Evolutionary conservation across 2,329 filamentous ascomycete genomes (phyloP).

Genomic region (Penicillium frequentans): DNA sequence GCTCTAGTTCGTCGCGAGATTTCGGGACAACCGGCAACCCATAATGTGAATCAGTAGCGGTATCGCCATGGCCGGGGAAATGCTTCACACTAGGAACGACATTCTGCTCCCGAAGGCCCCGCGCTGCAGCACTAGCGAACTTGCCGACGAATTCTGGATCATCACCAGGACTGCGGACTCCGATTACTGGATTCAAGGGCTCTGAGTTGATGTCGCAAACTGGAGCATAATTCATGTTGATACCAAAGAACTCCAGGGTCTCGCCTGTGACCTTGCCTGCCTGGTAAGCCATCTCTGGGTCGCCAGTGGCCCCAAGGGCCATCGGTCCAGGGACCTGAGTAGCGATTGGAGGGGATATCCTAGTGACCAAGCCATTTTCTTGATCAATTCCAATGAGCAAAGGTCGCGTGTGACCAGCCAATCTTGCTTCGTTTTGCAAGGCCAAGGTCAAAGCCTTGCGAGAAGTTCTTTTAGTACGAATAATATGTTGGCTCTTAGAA

Average conservation of each 20-base stretch:
- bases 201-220: conserved; percentile 48
- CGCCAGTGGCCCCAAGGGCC: conserved; percentile 45
- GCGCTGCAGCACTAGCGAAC: conserved; percentile 41
- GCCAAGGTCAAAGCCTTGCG: conserved; percentile 30
- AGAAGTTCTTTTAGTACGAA: not conserved
- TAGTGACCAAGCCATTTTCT: conserved; percentile 47
- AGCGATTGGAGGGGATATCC: conserved; percentile 42
- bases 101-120: conserved; percentile 39
- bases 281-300: conserved; percentile 34
- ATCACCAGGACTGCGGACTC: conserved; percentile 45
- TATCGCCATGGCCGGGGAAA: conserved; percentile 49
- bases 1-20: conserved; percentile 37
- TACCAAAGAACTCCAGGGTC: conserved; percentile 39
- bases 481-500: not conserved
- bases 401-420: conserved; percentile 40
- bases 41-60: conserved; percentile 46
- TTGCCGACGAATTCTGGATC: conserved; percentile 43
- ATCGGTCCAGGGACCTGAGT: conserved; percentile 45
- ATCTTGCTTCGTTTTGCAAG: conserved; percentile 42
- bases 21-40: conserved; percentile 44
- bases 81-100: conserved; percentile 47
- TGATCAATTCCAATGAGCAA: conserved; percentile 49
- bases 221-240: conserved; percentile 50
- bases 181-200: conserved; percentile 46
- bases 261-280: conserved; percentile 42